Base-by-base conservation (phyloP, 345 rosid genomes). In the Anastatica hierochuntica region DNA sequence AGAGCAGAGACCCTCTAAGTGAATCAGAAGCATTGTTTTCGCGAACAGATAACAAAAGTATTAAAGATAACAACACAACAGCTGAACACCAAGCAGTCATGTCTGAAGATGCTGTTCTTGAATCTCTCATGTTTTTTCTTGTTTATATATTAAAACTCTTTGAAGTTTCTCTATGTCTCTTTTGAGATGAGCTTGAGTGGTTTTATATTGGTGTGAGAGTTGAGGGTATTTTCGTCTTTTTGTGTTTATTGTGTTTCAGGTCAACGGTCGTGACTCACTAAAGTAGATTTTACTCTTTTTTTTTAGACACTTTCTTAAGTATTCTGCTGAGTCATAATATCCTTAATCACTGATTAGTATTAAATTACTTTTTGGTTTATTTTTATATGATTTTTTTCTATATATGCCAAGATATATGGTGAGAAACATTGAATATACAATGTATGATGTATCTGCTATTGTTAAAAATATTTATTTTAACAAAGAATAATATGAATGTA, bases 11-110 rank as follows among this genome's bases (percentile, higher is more conserved):
- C 11, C 84, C 88, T 69, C 72, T 73, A 12, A 73, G 50, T 1
- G 68, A 26, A 24, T 69, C 69, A 16, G 68, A 66, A 1, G 74
- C 48, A 6, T 70, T 68, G 53, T 60, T 63, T 52, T 75, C 80
- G 29, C 70, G 66, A 4, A 77, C 62, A 1, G 90, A 79, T 10
- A 69, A 74, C 53, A 82, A 19, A 42, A 87, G 53, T 43, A 87
- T 73, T 1, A 90, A 53, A 4, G 75, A 68, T 29, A 82, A 29
- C 9, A 87, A 39, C 35, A 64, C 55, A 10, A 76, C 18, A 8
- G 87, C 89, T 26, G 78, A 81, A 79, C 77, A 76, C 89, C 92
- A 76, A 2, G 94, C 75, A 3, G 71, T 77, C 4, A 74, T 71
- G 38, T 82, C 88, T 5, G 79, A 64, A 20, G 77, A 10, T 4